Base-by-base conservation (phyloP, 1,284 basidiomycete species). In the Salmacisia buchloeana region DNA sequence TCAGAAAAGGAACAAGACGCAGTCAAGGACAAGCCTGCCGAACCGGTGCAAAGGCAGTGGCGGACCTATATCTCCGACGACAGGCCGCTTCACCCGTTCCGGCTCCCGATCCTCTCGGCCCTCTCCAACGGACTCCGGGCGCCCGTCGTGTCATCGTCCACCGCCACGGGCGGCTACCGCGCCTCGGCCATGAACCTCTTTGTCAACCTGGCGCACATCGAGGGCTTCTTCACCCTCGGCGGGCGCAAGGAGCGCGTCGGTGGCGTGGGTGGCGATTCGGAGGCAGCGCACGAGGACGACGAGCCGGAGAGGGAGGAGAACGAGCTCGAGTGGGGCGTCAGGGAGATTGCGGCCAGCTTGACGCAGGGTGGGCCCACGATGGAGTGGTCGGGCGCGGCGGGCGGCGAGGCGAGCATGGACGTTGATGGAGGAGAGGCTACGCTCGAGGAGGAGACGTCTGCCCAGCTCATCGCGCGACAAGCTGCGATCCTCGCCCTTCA, bases 111-210 rank as follows among this genome's bases (percentile, higher is more conserved):
- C n/a, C 59, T 78, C 15, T 63, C 67, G 31, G 68, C 70, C 29
- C 67, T 77, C 6, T 67, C 67, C 33, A 73, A 74, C 58, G 73
- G 72, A 9, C 61, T 75, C 23, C 61, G 67, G 27, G 49, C 49
- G n/a, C 49, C 49, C 7, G 49, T 54, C 49, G 15, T 54, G 12
- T 72, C 68, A 2, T 63, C 69, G 2, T 68, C 64, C 3, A 13
- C 27, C 13, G 49, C 27, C 12, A 54, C 29, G 3, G 49, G 49
- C 12, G 49, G 49, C 2, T 68, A 66, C 39, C 64, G 67, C 27
- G 63, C 68, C 12, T 66, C 69, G 2, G 73, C 75, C 1, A 67
- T 79, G 59, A 69, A 69, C 18, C 68, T 68, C 52, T 72, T 74
- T 33, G 61, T 70, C 10, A 23, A 60, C 41, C 58, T 69, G 3